A percentile compares a stretch with the other conserved stretches of the same genome.
Conservation (phyloP, 1,284 basidiomycete genomes). For the Trichosporon sp. region DNA sequence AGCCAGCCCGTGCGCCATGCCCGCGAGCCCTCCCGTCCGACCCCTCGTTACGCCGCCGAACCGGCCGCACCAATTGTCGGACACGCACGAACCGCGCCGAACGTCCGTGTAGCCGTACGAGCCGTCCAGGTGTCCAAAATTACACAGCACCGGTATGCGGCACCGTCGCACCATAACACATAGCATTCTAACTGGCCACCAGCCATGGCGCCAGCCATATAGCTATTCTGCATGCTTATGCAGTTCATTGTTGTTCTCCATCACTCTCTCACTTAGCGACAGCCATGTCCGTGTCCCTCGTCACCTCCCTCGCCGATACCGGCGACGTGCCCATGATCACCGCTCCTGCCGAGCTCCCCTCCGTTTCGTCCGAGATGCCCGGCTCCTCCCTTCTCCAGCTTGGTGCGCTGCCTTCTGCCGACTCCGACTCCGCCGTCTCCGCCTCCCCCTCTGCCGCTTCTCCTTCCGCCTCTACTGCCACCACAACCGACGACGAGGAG, state of each 20-base stretch:
- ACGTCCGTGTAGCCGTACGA: neutral
- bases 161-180: neutral
- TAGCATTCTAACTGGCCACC: neutral
- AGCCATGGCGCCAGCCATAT: too few relatives aligned
- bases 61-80: neutral
- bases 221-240: neutral
- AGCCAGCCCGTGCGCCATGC: too few relatives aligned
- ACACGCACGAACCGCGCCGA: neutral
- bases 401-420: neutral
- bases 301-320: neutral
- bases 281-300: constrained; percentile 7
- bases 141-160: neutral
- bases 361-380: neutral
- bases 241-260: neutral
- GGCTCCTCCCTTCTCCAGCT: neutral
- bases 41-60: too few relatives aligned
- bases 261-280: neutral
- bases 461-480: neutral
- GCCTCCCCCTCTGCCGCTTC: neutral
- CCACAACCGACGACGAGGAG: neutral
- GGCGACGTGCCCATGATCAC: constrained; percentile 1
- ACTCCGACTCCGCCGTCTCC: neutral
- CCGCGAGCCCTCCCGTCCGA: too few relatives aligned
- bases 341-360: neutral
- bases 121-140: neutral